Evolutionary conservation across 495 filamentous ascomycete species (phyloP).

Genomic region (Alectoria sarmentosa): DNA sequence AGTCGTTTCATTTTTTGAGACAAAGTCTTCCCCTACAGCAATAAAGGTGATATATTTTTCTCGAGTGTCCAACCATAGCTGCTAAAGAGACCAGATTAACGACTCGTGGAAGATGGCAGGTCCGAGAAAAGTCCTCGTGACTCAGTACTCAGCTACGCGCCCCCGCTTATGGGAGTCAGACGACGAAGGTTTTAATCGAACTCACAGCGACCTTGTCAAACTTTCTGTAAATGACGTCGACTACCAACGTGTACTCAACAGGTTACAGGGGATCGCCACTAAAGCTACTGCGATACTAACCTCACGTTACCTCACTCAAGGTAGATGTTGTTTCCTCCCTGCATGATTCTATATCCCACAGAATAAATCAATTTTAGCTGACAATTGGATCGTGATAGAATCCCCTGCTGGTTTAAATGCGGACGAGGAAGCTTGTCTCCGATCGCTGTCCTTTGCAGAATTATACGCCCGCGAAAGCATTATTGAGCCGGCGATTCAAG

Average conservation of each 20-base stretch:
- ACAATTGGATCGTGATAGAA: neutral
- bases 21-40: neutral
- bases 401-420: neutral
- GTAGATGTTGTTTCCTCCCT: neutral
- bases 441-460: too few species aligned
- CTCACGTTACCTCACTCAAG: neutral
- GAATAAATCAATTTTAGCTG: neutral
- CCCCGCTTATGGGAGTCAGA: neutral
- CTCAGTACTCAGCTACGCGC: neutral
- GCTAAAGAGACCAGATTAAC: neutral
- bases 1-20: neutral
- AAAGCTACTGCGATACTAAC: neutral
- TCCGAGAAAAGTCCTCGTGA: neutral
- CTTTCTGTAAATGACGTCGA: neutral
- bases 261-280: neutral
- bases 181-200: neutral
- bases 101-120: neutral
- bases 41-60: neutral
- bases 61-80: too few species aligned
- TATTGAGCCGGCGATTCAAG: too few species aligned
- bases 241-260: neutral
- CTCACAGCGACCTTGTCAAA: slow-evolving; percentile 4
- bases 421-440: neutral
- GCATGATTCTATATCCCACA: neutral
- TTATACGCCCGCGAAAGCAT: too few species aligned